phyloP scores from a whole-genome alignment of 129 eudicot species.

The Lonicera japonica region DNA sequence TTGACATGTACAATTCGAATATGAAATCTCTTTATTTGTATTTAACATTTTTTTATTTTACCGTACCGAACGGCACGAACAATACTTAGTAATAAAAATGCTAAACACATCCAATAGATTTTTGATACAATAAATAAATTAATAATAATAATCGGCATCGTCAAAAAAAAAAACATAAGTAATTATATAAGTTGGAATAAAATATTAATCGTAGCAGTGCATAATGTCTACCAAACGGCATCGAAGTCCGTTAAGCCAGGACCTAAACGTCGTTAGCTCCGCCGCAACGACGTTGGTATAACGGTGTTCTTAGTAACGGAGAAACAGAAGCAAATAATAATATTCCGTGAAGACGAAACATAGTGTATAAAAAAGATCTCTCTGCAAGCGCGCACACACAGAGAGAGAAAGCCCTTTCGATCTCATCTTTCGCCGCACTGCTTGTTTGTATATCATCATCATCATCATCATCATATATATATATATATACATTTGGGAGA shows the following conservation, averaged over 20 bases:
- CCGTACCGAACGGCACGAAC: too few relatives aligned
- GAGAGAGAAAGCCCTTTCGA: background rate
- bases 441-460: background rate
- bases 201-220: background rate
- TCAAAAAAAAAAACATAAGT: background rate
- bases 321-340: background rate
- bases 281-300: constrained; percentile 14
- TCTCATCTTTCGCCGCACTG: too few relatives aligned
- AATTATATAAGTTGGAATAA: background rate
- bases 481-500: background rate
- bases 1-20: too few relatives aligned
- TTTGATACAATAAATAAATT: background rate
- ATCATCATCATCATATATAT: background rate
- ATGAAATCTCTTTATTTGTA: too few relatives aligned
- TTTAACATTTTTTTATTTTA: too few relatives aligned
- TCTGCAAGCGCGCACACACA: background rate
- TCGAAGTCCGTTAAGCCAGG: too few relatives aligned
- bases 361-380: background rate
- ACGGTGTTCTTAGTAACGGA: background rate
- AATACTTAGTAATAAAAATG: too few relatives aligned
- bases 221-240: background rate
- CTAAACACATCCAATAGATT: background rate
- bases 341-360: constrained; percentile 1
- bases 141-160: background rate
- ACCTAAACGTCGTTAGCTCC: constrained; percentile 29